Conservation (phyloP, 192 early-diverging fungal genomes). For the Coemansia sp. region DNA sequence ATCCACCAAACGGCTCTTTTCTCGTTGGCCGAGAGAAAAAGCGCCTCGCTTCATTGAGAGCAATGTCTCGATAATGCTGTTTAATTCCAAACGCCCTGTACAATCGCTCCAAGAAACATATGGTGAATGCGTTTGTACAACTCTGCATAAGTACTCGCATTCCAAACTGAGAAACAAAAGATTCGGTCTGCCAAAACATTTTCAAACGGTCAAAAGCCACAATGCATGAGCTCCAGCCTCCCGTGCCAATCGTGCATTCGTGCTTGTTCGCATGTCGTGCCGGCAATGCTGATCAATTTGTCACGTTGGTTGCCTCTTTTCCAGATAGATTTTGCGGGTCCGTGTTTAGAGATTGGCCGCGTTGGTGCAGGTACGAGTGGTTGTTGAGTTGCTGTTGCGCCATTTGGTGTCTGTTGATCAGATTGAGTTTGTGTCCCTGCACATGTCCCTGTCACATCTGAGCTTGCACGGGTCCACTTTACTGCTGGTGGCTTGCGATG, state of each 20-base stretch:
- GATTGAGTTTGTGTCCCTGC: no score
- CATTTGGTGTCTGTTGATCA: not conserved
- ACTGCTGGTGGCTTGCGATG: constrained; percentile 6
- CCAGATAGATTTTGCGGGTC: not conserved
- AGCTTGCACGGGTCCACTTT: not conserved
- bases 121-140: not conserved
- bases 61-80: no score
- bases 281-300: constrained; percentile 10
- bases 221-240: not conserved
- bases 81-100: no score
- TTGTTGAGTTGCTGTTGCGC: not conserved
- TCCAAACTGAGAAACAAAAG: not conserved
- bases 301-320: not conserved
- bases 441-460: no score
- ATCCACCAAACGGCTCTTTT: no score
- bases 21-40: no score
- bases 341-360: not conserved
- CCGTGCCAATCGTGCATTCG: not conserved
- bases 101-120: no score
- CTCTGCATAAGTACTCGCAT: not conserved
- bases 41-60: no score
- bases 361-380: not conserved
- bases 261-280: not conserved
- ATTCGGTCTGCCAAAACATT: not conserved
- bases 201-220: constrained; percentile 1